Percentiles rank a stretch among this genome's conserved stretches.
Conservation (phyloP, 257 asterid species). For the Scutellaria barbata region DNA sequence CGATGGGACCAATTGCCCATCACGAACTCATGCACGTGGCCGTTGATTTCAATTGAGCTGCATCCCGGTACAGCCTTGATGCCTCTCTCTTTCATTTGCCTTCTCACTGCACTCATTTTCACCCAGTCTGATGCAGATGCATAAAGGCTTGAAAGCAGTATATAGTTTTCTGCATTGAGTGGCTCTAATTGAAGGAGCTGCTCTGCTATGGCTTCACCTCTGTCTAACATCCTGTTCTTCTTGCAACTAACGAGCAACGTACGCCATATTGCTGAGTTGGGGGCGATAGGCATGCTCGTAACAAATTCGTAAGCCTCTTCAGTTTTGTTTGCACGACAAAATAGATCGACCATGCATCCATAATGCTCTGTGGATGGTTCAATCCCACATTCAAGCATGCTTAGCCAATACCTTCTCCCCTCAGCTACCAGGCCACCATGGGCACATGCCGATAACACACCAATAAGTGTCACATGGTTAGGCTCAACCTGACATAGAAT, state of each 20-base stretch:
- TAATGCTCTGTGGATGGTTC: constrained; percentile 76
- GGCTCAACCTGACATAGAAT: constrained; percentile 62
- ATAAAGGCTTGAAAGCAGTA: constrained; percentile 63
- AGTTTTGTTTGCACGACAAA: constrained; percentile 53
- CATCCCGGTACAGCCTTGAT: constrained; percentile 64
- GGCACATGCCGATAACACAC: constrained; percentile 69
- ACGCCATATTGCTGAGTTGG: constrained; percentile 70
- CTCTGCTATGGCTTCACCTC: constrained; percentile 55
- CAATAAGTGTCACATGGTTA: constrained; percentile 58
- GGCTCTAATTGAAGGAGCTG: constrained; percentile 66
- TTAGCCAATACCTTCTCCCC: constrained; percentile 62
- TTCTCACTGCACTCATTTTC: constrained; percentile 61
- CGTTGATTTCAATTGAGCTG: constrained; percentile 66
- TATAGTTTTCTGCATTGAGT: constrained; percentile 65
- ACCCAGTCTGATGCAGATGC: constrained; percentile 65
- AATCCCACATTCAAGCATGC: constrained; percentile 59
- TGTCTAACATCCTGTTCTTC: constrained; percentile 49
- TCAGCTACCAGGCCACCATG: constrained; percentile 61
- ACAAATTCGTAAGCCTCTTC: constrained; percentile 61
- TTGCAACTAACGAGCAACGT: constrained; percentile 63
- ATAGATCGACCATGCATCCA: constrained; percentile 73
- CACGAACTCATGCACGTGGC: constrained; percentile 62
- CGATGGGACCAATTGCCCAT: constrained; percentile 72
- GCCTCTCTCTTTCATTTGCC: constrained; percentile 58
- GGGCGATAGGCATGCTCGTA: constrained; percentile 53